Conservation (phyloP, 371 early-diverging fungal species). For the Haplosporangium sp. region DNA sequence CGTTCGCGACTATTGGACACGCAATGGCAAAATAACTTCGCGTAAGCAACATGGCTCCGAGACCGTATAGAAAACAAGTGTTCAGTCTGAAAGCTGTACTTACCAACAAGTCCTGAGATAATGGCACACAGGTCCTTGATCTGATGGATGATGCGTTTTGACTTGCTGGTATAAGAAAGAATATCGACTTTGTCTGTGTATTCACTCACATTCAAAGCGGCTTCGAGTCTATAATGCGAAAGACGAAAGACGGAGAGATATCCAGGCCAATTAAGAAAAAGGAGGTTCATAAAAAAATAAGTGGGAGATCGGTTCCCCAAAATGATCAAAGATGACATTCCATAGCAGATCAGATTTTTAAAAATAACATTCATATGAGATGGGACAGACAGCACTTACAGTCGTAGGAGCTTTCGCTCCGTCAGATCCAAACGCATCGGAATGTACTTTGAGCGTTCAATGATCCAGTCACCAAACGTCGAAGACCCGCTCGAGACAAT, state of each 20-base stretch:
- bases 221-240: slow-evolving; percentile 72
- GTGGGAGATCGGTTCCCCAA: not conserved
- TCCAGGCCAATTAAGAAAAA: not conserved
- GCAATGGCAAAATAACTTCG: slow-evolving; percentile 1
- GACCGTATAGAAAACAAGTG: too few species aligned
- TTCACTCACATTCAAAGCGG: slow-evolving; percentile 87
- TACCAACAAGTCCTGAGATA: slow-evolving; percentile 85
- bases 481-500: slow-evolving; percentile 56
- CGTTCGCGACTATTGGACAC: slow-evolving; percentile 65
- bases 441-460: slow-evolving; percentile 89
- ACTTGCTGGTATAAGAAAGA: slow-evolving; percentile 81
- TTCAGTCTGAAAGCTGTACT: slow-evolving; percentile 7
- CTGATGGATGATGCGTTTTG: slow-evolving; percentile 92
- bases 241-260: not conserved
- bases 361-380: slow-evolving; percentile 3
- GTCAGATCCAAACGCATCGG: slow-evolving; percentile 88
- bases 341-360: slow-evolving; percentile 2
- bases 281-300: not conserved
- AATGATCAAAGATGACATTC: not conserved
- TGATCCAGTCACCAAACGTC: slow-evolving; percentile 79
- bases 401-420: slow-evolving; percentile 90
- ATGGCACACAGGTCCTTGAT: slow-evolving; percentile 96
- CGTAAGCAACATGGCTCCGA: too few species aligned
- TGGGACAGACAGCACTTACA: slow-evolving; percentile 61
- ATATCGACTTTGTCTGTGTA: slow-evolving; percentile 95